Conservation (phyloP, 495 filamentous ascomycete species). For the Penicillium salamii region DNA sequence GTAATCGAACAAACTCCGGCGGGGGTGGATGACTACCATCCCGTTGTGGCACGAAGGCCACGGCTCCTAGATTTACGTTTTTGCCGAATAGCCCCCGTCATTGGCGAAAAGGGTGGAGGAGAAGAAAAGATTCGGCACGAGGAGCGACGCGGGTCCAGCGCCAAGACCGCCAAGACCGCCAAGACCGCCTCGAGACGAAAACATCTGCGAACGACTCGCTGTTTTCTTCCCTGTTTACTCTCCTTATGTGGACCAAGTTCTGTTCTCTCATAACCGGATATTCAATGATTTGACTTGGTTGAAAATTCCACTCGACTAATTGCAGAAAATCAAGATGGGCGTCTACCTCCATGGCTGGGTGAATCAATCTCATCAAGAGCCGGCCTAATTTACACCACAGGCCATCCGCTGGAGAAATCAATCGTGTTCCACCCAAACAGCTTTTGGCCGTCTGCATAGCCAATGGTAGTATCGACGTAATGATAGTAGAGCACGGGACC, state of each 20-base stretch:
- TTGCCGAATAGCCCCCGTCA: slow-evolving; percentile 15
- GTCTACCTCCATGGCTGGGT: too few relatives aligned
- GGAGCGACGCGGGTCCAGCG: not conserved
- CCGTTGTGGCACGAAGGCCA: slow-evolving; percentile 30
- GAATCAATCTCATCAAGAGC: too few relatives aligned
- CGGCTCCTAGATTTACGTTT: slow-evolving; percentile 32
- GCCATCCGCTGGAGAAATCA: slow-evolving; percentile 66
- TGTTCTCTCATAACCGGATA: too few relatives aligned
- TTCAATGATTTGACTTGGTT: too few relatives aligned
- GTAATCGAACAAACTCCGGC: not conserved
- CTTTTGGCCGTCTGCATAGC: slow-evolving; percentile 62
- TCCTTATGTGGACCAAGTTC: too few relatives aligned
- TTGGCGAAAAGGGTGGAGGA: not conserved
- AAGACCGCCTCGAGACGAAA: not conserved
- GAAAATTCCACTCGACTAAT: too few relatives aligned
- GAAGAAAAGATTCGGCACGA: not conserved
- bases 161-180: not conserved
- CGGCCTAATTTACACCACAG: slow-evolving; percentile 38
- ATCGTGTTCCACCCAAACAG: slow-evolving; percentile 68
- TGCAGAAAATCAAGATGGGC: too few relatives aligned
- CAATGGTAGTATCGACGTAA: slow-evolving; percentile 63
- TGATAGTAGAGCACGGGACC: slow-evolving; percentile 69
- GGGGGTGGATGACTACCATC: slow-evolving; percentile 21
- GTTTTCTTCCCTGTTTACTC: too few relatives aligned
- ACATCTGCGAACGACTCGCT: too few relatives aligned